Evolutionary conservation across 2,329 filamentous ascomycete species (phyloP).

Genomic region (Calonectria pseudoreteaudii): DNA sequence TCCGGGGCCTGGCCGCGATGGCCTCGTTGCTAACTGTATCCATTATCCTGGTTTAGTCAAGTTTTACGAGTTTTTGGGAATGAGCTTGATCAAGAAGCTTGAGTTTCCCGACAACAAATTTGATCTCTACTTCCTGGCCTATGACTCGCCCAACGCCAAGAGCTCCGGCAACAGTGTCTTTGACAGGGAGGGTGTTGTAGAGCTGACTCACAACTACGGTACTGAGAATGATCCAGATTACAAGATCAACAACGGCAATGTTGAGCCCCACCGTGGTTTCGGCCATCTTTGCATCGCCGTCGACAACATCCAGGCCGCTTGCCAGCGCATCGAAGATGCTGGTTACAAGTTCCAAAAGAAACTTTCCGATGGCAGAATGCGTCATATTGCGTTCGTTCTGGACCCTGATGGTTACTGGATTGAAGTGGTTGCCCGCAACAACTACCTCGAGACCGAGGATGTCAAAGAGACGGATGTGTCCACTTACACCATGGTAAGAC

Average conservation of each 20-base stretch:
- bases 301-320: slow-evolving; percentile 89
- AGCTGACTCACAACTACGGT: slow-evolving; percentile 87
- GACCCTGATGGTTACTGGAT: slow-evolving; percentile 93
- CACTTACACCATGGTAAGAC: slow-evolving; percentile 77
- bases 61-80: slow-evolving; percentile 93
- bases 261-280: slow-evolving; percentile 85
- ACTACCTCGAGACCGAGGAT: slow-evolving; percentile 77
- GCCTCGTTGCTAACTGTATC: neutral
- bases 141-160: slow-evolving; percentile 80
- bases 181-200: slow-evolving; percentile 90
- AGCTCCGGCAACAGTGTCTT: slow-evolving; percentile 78
- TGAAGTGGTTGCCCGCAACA: slow-evolving; percentile 81
- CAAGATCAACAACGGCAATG: slow-evolving; percentile 88
- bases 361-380: slow-evolving; percentile 88
- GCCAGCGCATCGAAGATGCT: slow-evolving; percentile 87
- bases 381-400: slow-evolving; percentile 87
- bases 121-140: slow-evolving; percentile 94
- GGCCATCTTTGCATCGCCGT: slow-evolving; percentile 89
- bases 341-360: slow-evolving; percentile 97
- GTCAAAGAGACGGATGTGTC: slow-evolving; percentile 77
- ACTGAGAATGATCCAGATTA: slow-evolving; percentile 87
- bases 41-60: slow-evolving; percentile 66
- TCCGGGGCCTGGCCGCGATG: neutral
- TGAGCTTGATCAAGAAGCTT: slow-evolving; percentile 85
- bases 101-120: slow-evolving; percentile 90